Conservation (phyloP, 768 basidiomycete species). For the Boletellus ananas region DNA sequence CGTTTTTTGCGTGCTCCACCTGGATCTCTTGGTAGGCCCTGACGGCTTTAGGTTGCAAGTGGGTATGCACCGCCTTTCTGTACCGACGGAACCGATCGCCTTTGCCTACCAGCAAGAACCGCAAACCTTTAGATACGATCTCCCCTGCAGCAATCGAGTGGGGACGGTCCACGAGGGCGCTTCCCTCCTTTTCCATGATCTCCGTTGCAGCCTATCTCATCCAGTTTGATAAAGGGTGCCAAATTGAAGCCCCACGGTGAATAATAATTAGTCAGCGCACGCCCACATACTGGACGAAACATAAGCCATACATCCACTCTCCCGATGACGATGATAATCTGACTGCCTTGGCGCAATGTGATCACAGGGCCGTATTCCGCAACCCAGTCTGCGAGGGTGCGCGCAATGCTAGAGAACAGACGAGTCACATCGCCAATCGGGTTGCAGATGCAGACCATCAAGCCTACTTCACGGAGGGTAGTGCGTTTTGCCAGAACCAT, state of each 20-base stretch:
- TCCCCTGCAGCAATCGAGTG: slow-evolving; percentile 49
- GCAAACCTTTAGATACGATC: slow-evolving; percentile 48
- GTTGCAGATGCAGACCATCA: background rate
- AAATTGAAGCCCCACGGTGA: background rate
- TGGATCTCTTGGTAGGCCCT: slow-evolving; percentile 42
- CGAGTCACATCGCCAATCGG: background rate
- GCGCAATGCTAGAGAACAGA: slow-evolving; percentile 11
- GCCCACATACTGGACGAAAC: background rate
- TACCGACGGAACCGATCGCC: slow-evolving; percentile 55
- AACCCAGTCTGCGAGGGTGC: slow-evolving; percentile 47
- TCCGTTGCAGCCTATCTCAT: slow-evolving; percentile 47
- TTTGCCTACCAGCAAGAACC: slow-evolving; percentile 45
- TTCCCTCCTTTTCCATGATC: slow-evolving; percentile 59
- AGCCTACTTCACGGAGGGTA: slow-evolving; percentile 21
- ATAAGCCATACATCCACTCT: slow-evolving; percentile 16
- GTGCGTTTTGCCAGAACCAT: slow-evolving; percentile 23
- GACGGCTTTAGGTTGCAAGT: slow-evolving; percentile 47
- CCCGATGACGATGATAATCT: slow-evolving; percentile 17
- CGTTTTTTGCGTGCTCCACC: slow-evolving; percentile 28
- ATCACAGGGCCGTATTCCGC: slow-evolving; percentile 57
- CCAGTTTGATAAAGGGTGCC: background rate
- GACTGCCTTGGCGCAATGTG: slow-evolving; percentile 44
- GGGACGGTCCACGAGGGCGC: slow-evolving; percentile 47
- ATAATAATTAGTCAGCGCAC: background rate
- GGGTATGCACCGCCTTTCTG: slow-evolving; percentile 48